phyloP scores from a whole-genome alignment of 83 land plant species.

The Thuja plicata region DNA sequence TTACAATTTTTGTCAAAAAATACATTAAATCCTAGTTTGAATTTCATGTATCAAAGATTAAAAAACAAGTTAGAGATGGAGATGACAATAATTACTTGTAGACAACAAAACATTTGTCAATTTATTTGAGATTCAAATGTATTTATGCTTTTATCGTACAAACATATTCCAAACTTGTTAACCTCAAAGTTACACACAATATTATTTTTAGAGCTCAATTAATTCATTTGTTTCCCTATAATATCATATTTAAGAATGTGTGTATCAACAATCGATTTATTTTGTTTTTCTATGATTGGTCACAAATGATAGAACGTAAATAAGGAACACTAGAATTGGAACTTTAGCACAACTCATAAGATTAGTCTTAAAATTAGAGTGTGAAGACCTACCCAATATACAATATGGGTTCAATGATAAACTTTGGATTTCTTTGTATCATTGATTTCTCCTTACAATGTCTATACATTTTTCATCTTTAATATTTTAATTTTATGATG shows the following conservation, averaged over 20 bases:
- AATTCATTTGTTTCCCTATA: background rate
- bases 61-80: background rate
- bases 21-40: background rate
- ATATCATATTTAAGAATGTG: background rate
- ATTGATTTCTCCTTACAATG: too few species aligned
- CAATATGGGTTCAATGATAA: too few species aligned
- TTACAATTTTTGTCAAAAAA: background rate
- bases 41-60: background rate
- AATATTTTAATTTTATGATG: too few species aligned
- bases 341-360: too few species aligned
- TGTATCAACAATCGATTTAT: background rate
- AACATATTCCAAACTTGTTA: constrained; percentile 96
- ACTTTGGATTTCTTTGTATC: too few species aligned
- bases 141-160: constrained; percentile 70
- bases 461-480: too few species aligned
- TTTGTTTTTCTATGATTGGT: background rate
- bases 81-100: constrained; percentile 4
- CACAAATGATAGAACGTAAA: too few species aligned
- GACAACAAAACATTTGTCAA: constrained; percentile 33
- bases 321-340: too few species aligned
- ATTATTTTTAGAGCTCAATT: constrained; percentile 37
- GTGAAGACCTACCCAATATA: too few species aligned
- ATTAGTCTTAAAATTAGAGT: background rate
- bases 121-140: constrained; percentile 54
- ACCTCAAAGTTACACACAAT: constrained; percentile 88